Evolutionary conservation across 257 asterid genomes (phyloP).

Genomic region (Penstemon davidsonii): DNA sequence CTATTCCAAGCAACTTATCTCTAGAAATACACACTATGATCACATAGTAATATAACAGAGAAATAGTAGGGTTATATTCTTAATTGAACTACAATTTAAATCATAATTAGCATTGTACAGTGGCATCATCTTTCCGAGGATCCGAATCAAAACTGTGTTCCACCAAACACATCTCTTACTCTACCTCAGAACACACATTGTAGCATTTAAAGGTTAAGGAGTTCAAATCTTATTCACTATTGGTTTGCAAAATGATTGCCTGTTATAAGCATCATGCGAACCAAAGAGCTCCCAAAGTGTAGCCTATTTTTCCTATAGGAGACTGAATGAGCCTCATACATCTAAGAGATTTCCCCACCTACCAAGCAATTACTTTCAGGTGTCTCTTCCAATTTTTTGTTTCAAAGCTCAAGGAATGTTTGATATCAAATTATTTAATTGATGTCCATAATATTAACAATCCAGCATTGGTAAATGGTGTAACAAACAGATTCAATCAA

Average conservation of each 20-base stretch:
- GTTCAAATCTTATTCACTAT: neutral
- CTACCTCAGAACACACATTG: neutral
- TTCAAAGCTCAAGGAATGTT: neutral
- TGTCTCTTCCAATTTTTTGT: neutral
- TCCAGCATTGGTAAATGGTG: neutral
- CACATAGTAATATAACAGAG: neutral
- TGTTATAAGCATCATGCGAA: neutral
- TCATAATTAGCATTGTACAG: neutral
- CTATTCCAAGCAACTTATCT: conserved; percentile 3
- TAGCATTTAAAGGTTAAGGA: neutral
- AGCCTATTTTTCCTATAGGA: no score
- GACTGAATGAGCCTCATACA: neutral
- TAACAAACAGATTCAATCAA: neutral
- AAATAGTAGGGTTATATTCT: neutral
- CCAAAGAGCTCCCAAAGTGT: neutral
- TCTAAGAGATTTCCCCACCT: neutral
- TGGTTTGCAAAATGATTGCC: neutral
- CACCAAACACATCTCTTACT: neutral
- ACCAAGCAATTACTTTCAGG: no score
- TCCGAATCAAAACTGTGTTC: neutral
- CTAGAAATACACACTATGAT: neutral
- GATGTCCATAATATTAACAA: no score
- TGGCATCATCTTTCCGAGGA: neutral
- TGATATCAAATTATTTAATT: no score
- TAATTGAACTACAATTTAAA: neutral